Base-by-base conservation (phyloP, 2,329 filamentous ascomycete species). In the Claviceps cyperi region DNA sequence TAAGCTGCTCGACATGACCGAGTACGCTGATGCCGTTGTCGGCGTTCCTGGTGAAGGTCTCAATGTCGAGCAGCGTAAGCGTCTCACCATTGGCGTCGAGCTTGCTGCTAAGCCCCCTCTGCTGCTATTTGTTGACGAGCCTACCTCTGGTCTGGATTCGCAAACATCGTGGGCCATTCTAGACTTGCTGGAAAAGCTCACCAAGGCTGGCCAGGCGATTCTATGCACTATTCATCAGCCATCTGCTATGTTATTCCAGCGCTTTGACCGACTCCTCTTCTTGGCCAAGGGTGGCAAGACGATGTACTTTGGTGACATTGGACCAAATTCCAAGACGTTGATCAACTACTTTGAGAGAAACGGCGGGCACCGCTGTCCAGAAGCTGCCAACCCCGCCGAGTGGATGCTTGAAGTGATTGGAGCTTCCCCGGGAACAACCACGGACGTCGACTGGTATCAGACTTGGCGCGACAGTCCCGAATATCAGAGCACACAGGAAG, bases 211-310 rank as follows among this genome's bases (percentile, higher is more conserved):
- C 15, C 88, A 94, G 64, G 90, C 91, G 48, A 87, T 96, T 66
- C 80, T 96, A n/a, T 95, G 89, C 70, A 96, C 91, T 0, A 96
- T 96, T 53, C 91, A 97, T 65, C 91, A 97, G 66, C 91, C 91
- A n/a, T 94, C 87, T 14, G 89, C 90, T 36, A 89, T 94, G 76
- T 75, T 96, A 49, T 95, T 96, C 72, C 86, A 95, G 64, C 84
- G 87, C 52, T 96, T 92, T 62, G 86, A 92, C 60, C 78, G 84
- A 52, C 76, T 92, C 7, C 73, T 91, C 35, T 87, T 92, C 70
- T 70, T 92, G 15, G 81, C 82, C 36, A 82, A 78, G 60, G 86
- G 86, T 50, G 86, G 86, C 50, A 77, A 73, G 61, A 88, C 84
- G 1, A 83, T 91, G 44, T 92, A 92, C 70, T 91, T 88, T 60